Base-by-base conservation (phyloP, 2,329 filamentous ascomycete genomes). In the Trichoderma arundinaceum region DNA sequence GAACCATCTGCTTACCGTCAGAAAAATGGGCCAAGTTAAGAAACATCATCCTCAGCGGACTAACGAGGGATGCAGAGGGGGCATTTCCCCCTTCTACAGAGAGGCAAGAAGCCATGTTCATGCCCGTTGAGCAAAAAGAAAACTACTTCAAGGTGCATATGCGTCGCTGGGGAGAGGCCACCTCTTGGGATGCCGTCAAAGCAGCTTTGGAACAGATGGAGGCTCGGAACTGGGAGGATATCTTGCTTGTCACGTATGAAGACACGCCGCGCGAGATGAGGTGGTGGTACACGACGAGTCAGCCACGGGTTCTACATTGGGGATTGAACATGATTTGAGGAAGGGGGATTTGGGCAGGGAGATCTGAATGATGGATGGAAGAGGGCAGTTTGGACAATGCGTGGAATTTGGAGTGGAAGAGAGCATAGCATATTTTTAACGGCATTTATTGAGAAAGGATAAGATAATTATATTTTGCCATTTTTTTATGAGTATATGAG, bases 211-310 rank as follows among this genome's bases (percentile, higher is more conserved):
- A 44, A 4, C 17, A 28, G 22, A 46, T 72, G 7, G 70, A 70
- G 53, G 51, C 56, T 12, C 49, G 68, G 15, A 66, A 68, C 13
- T 75, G 72, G 71, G 41, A 63, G 9, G 73, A 75, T 33, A 43
- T 74, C 10, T 58, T 76, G 10, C 74, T 73, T 69, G 63, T 76
- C 2, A 60, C 64, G 22, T 52, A 63, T 17, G 63, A 39, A 6
- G 52, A 64, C 13, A 39, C 39, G 9, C 49, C 49, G 15, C 9
- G 19, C 5, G n/a, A 22, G 51, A 44, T 48, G 41, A 54, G 15
- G 10, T 48, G 33, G 51, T 64, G 61, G 61, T n/a, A 17, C 2
- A 39, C 52, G 32, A 64, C 43, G 3, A 22, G 33, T 41, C 17
- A 46, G 10, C 44, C 66, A 58, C 49, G 59, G n/a, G 41, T 68